Evolutionary conservation across 495 filamentous ascomycete genomes (phyloP), one percentile per base, ranked within the genome.

Genomic region (Aspergillus sclerotiicarbonarius): DNA sequence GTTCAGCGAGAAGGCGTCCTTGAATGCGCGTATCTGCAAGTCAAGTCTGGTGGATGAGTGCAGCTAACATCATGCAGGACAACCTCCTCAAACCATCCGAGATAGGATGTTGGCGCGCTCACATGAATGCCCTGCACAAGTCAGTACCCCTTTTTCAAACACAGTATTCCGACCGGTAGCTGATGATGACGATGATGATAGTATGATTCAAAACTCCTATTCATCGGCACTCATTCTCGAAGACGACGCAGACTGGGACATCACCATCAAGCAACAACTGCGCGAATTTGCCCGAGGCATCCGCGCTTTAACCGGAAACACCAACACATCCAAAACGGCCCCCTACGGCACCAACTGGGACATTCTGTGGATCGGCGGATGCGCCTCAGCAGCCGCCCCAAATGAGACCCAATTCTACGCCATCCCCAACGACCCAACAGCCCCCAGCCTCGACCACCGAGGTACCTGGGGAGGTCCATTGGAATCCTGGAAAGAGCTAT

Each of bases 331-430:
- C 2, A 58, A 60, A 21, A 47, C 67, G 21, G 58, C 63, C 3
- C 81, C 82, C 2, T 87, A 86, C 56, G 84, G 83, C 41, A 74
- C 80, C 21, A 70, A 80, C 59, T 87, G 83, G 83, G 78, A 84
- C 59, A 62, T 84, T 30, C 66, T 84, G 4, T 84, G 81, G 80
- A 67, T 83, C 32, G 82, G 82, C 5, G 78, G 81, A 51, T 83
- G 81, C 63, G 69, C 73, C 7, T 65, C 69, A 7, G 61, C 54
- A 0, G 61, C 66, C 13, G 50, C 52, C 0, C 18, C 51, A 13
- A 67, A 67, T 29, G 63, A 73, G 48, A 67, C 62, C 1, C 30
- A 57, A 4, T 63, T 66, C 29, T 73, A 71, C 48, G 66, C 57
- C n/a, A 70, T 71, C 21, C 66, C 70, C 8, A 56, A 71, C 18